These are phyloP conservation scores for Cystobasidiopsis lactophilus DNA, from an alignment of 768 basidiomycete genomes.

Conservation along the genomic window DNA sequence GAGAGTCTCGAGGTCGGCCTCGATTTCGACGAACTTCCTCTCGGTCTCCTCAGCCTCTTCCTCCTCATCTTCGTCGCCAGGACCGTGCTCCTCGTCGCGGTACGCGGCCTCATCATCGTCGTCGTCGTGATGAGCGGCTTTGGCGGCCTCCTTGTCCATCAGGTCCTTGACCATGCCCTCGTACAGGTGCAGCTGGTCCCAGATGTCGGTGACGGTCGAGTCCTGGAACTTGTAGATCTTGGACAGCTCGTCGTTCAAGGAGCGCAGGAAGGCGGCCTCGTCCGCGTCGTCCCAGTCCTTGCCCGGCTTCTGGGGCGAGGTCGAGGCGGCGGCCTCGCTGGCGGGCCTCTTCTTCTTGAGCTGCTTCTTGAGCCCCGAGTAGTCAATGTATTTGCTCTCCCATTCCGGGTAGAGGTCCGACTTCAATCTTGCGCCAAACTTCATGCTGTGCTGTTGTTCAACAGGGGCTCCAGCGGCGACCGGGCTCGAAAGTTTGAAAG, in stretches of 20 bases:
- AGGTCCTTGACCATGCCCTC: constrained; percentile 60
- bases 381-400: constrained; percentile 74
- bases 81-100: constrained; percentile 29
- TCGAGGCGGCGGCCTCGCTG: constrained; percentile 1
- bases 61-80: constrained; percentile 27
- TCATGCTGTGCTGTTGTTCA: too few species aligned
- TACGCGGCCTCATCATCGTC: constrained; percentile 22
- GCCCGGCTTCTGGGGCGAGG: too few species aligned
- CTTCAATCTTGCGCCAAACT: too few species aligned
- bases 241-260: constrained; percentile 44
- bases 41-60: constrained; percentile 37
- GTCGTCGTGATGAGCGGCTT: constrained; percentile 22
- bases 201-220: constrained; percentile 62
- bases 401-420: constrained; percentile 52
- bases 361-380: constrained; percentile 67
- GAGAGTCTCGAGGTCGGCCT: constrained; percentile 82
- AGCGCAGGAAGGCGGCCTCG: constrained; percentile 52
- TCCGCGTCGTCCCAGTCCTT: constrained; percentile 48
- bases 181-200: constrained; percentile 55
- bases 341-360: constrained; percentile 52
- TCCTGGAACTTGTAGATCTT: constrained; percentile 90
- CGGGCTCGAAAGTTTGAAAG: too few species aligned
- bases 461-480: too few species aligned
- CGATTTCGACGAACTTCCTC: constrained; percentile 60
- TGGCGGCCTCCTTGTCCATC: constrained; percentile 43